Base-by-base conservation (phyloP, 2,329 filamentous ascomycete species). In the Aspergillus jensenii region DNA sequence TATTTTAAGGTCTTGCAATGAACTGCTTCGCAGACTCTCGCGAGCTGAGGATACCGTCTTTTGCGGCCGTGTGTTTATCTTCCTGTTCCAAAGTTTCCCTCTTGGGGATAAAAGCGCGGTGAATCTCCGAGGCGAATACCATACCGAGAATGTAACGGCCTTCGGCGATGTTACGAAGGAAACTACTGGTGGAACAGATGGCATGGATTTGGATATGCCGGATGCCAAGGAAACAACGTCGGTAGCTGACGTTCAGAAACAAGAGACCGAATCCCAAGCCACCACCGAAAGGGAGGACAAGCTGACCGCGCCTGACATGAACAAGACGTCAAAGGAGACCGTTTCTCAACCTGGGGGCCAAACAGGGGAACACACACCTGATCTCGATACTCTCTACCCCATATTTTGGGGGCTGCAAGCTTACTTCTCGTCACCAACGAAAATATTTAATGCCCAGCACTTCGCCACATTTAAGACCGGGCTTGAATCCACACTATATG, bases 11-110 rank as follows among this genome's bases (percentile, higher is more conserved):
- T 90, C 90, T 59, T 99, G 95, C 77, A 99, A 98, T 74, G 95
- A 98, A 76, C 82, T 99, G 15, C 81, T 99, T n/a, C 87, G 93
- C 37, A 85, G 95, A 46, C 82, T 99, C 2, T 98, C 95, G n/a
- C 86, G 95, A 56, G 93, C 95, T 4, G 93, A 98, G 73, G 95
- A 99, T 74, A 96, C 95, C 0, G 92, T 96, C 0, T 99, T 99
- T 72, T 99, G 95, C 70, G 95, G 95, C 15, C 86, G 95, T 40
- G 95, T 99, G 25, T 98, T 98, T 75, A 97, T 99, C 63, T 99
- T 97, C 75, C 86, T 99, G 71, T 99, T 98, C 75, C 95, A 99
- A 74, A 96, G 92, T 73, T 98, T 99, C 69, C 95, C 95, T 1
- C 81, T 99, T 0, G 93, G 93, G 33, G 96, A 99, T 75, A 95